phyloP scores from a whole-genome alignment of 2,329 filamentous ascomycete genomes.

The Ophiostoma sp. region DNA sequence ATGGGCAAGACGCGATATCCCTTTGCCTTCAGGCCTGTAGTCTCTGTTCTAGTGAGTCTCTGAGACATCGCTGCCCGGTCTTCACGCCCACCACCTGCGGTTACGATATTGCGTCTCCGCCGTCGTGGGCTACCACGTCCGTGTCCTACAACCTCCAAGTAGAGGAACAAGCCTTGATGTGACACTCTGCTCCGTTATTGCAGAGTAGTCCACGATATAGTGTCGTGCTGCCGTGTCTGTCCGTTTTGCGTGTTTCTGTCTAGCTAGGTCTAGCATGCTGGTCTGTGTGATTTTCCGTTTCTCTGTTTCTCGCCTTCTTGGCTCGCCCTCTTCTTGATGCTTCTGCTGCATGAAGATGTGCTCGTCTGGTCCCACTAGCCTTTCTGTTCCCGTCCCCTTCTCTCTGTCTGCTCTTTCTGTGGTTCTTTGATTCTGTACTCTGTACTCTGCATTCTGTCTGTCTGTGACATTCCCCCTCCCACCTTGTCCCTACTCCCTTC shows the following conservation, averaged over 20 bases:
- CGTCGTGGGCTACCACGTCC: not conserved
- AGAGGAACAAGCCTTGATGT: constrained; percentile 10
- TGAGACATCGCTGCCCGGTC: not conserved
- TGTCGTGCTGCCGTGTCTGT: not conserved
- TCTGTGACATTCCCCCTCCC: not conserved
- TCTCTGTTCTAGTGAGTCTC: not conserved
- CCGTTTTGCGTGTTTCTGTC: not conserved
- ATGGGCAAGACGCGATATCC: not conserved
- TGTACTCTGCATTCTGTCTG: not conserved
- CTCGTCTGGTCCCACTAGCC: constrained; percentile 10
- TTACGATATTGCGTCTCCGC: not conserved
- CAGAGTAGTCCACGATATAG: not conserved
- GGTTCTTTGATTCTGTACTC: not conserved
- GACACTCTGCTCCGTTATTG: not conserved
- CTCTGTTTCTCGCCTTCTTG: not conserved
- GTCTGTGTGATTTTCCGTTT: not conserved
- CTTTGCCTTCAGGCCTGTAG: not conserved
- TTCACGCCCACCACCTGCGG: not conserved
- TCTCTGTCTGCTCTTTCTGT: constrained; percentile 8
- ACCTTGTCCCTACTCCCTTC: not conserved
- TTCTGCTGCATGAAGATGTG: constrained; percentile 21
- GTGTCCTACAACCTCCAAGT: not conserved
- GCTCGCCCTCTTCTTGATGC: not conserved
- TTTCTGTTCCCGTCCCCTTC: not conserved
- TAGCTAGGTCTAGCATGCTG: not conserved